These are phyloP conservation scores for Leccinum griseonigrum DNA, from an alignment of 1,284 basidiomycete genomes.

Conservation along the genomic window DNA sequence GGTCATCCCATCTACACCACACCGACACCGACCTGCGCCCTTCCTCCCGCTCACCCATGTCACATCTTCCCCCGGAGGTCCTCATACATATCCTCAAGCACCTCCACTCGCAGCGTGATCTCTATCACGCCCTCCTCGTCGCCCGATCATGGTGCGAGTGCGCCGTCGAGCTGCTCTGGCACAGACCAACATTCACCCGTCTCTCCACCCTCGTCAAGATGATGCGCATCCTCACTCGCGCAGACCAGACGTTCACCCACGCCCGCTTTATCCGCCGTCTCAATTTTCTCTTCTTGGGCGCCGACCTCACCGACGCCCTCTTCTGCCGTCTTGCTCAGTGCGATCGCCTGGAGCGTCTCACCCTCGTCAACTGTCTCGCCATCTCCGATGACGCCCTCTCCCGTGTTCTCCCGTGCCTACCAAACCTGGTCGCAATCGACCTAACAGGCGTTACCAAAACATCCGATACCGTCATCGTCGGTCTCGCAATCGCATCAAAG, in stretches of 20 bases:
- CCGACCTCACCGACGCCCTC: conserved; percentile 76
- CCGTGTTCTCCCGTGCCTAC: conserved; percentile 67
- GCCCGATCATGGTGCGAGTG: conserved; percentile 95
- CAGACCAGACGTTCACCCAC: conserved; percentile 83
- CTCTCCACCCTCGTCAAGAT: conserved; percentile 76
- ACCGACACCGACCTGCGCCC: conserved; percentile 24
- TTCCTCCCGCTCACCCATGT: conserved; percentile 44
- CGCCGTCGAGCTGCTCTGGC: conserved; percentile 94
- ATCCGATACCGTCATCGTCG: conserved; percentile 68
- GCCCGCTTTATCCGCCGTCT: conserved; percentile 86
- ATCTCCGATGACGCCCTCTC: conserved; percentile 71
- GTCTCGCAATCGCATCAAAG: conserved; percentile 68
- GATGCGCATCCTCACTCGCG: conserved; percentile 60
- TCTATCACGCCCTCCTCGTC: conserved; percentile 78
- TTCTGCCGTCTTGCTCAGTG: conserved; percentile 77
- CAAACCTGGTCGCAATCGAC: conserved; percentile 87
- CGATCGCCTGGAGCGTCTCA: conserved; percentile 86
- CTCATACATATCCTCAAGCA: conserved; percentile 92
- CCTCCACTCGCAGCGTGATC: conserved; percentile 71
- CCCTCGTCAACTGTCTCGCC: conserved; percentile 79
- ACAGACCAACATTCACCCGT: conserved; percentile 79
- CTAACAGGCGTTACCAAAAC: conserved; percentile 73
- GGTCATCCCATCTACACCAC: conserved; percentile 47
- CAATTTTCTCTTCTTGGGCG: conserved; percentile 79
- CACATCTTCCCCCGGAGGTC: conserved; percentile 82